Conservation (phyloP, 1,139 yeast species). For the Taiozyma sp. region DNA sequence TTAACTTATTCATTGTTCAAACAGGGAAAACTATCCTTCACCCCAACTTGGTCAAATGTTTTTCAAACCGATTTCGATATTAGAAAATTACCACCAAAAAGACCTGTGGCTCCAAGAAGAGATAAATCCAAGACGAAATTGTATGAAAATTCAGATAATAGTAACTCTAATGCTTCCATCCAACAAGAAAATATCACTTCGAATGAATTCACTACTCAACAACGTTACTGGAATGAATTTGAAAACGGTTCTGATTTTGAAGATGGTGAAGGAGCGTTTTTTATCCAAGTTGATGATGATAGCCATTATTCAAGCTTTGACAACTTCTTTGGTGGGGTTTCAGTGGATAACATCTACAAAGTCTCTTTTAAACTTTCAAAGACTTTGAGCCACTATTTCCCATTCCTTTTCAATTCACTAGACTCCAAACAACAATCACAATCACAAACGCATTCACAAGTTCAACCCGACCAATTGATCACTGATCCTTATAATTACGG, state of each 20-base stretch:
- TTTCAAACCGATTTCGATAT: slow-evolving; percentile 28
- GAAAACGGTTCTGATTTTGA: slow-evolving; percentile 54
- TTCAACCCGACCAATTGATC: background rate
- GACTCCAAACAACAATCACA: background rate
- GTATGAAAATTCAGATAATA: background rate
- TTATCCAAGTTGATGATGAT: slow-evolving; percentile 27
- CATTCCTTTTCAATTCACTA: slow-evolving; percentile 13
- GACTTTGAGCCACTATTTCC: slow-evolving; percentile 10
- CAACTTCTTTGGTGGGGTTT: slow-evolving; percentile 29
- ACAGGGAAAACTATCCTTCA: slow-evolving; percentile 12
- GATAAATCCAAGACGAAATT: background rate
- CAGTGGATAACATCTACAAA: slow-evolving; percentile 30
- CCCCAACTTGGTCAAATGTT: slow-evolving; percentile 28
- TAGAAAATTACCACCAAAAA: slow-evolving; percentile 30
- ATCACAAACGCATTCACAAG: background rate
- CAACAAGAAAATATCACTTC: slow-evolving; percentile 11
- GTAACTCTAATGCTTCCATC: slow-evolving; percentile 19
- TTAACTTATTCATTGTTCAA: slow-evolving; percentile 28
- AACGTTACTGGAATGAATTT: slow-evolving; percentile 67
- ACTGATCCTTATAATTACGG: slow-evolving; percentile 4
- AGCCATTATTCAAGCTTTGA: slow-evolving; percentile 20
- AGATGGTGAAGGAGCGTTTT: slow-evolving; percentile 28
- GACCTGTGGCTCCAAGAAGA: background rate
- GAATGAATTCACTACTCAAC: slow-evolving; percentile 29
- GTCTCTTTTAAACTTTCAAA: slow-evolving; percentile 10